Conservation (phyloP, 106 monocot genomes). For the Acorus gramineus region DNA sequence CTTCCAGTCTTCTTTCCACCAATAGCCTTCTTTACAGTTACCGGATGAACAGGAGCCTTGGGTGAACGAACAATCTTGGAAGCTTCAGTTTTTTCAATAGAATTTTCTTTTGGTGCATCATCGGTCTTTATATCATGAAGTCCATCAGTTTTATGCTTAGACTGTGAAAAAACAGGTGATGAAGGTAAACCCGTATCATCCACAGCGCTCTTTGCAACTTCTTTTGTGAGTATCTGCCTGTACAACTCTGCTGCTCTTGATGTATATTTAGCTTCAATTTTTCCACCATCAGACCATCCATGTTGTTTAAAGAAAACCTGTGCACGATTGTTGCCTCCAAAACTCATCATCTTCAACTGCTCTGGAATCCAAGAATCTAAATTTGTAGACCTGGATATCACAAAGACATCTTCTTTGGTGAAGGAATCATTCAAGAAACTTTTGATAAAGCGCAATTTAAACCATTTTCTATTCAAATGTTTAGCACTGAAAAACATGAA, state of each 20-base stretch:
- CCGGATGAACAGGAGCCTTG: constrained; percentile 39
- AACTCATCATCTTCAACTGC: constrained; percentile 69
- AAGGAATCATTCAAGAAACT: too few species aligned
- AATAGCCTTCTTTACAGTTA: constrained; percentile 45
- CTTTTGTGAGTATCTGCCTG: constrained; percentile 66
- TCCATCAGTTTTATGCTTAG: constrained; percentile 17
- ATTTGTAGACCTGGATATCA: constrained; percentile 61
- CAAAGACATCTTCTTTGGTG: too few species aligned
- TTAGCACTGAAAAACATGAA: too few species aligned
- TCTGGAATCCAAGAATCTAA: constrained; percentile 75
- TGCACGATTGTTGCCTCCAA: constrained; percentile 84
- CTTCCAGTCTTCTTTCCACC: constrained; percentile 51
- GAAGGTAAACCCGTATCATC: constrained; percentile 39
- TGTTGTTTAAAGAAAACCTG: constrained; percentile 87
- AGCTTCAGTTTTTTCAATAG: constrained; percentile 18
- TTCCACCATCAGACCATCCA: constrained; percentile 82
- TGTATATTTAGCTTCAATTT: constrained; percentile 77
- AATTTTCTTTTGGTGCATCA: constrained; percentile 17
- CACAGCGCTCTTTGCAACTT: constrained; percentile 56
- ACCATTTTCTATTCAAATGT: too few species aligned
- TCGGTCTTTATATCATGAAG: constrained; percentile 44
- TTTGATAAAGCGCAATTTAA: too few species aligned
- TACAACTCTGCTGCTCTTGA: constrained; percentile 76
- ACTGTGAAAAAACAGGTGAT: constrained; percentile 42
- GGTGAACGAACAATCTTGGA: constrained; percentile 43